Conservation (phyloP, 331 rosid genomes). For the Pyracantha coccinea region DNA sequence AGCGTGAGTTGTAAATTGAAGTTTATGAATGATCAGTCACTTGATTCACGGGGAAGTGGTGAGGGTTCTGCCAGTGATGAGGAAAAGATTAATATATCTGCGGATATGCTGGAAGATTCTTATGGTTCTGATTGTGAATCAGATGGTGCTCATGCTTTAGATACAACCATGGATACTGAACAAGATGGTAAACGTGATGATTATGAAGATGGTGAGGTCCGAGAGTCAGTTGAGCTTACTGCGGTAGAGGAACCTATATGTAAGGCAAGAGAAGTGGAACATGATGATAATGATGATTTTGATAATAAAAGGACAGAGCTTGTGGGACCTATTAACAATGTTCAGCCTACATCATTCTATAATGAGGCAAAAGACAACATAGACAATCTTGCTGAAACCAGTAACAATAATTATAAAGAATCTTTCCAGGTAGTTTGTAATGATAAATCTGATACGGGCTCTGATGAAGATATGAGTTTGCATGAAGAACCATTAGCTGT, state of each 20-base stretch:
- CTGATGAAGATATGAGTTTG: slow-evolving; percentile 27
- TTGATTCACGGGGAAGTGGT: slow-evolving; percentile 33
- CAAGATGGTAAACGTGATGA: slow-evolving; percentile 49
- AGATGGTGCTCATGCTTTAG: slow-evolving; percentile 58
- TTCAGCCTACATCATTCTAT: slow-evolving; percentile 18
- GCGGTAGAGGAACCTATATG: slow-evolving; percentile 29
- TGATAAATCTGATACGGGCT: slow-evolving; percentile 19
- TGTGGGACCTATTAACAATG: slow-evolving; percentile 23
- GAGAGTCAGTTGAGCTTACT: slow-evolving; percentile 37
- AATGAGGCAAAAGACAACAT: slow-evolving; percentile 22
- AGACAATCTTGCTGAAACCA: slow-evolving; percentile 24
- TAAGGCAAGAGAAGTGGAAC: slow-evolving; percentile 48
- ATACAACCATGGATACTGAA: slow-evolving; percentile 36
- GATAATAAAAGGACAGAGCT: slow-evolving; percentile 24
- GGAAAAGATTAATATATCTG: slow-evolving; percentile 62
- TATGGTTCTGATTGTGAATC: slow-evolving; percentile 67
- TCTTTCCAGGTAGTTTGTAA: slow-evolving; percentile 13
- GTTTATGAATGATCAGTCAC: slow-evolving; percentile 28
- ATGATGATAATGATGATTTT: slow-evolving; percentile 14
- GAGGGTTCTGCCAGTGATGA: slow-evolving; percentile 64
- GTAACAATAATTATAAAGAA: slow-evolving; percentile 14
- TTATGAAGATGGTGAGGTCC: slow-evolving; percentile 87
- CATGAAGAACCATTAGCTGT: slow-evolving; percentile 28
- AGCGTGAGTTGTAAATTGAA: slow-evolving; percentile 29
- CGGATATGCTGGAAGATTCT: slow-evolving; percentile 55